Percentiles rank a stretch among this genome's conserved stretches.
Conservation (phyloP, 2,329 filamentous ascomycete genomes). For the Aspergillus sp. region DNA sequence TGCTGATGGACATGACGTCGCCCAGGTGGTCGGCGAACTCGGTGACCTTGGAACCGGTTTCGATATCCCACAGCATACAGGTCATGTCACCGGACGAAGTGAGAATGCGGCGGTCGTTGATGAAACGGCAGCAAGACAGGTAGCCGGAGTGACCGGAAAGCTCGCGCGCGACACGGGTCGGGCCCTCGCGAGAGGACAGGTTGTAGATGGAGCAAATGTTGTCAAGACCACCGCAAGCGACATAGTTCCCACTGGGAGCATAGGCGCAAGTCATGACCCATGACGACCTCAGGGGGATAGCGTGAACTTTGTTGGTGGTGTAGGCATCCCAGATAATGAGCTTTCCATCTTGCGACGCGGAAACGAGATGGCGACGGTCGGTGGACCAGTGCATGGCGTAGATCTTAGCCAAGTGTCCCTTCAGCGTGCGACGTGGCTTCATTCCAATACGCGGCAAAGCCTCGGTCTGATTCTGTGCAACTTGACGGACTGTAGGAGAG, state of each 20-base stretch:
- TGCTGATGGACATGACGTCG: conserved; percentile 99
- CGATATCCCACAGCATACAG: conserved; percentile 99
- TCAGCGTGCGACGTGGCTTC: conserved; percentile 94
- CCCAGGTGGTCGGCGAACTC: conserved; percentile 97
- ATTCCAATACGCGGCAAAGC: conserved; percentile 87
- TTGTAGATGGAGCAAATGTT: conserved; percentile 99
- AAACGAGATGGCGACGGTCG: conserved; percentile 91
- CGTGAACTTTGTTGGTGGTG: conserved; percentile 98
- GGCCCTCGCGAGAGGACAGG: conserved; percentile 92
- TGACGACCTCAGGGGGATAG: conserved; percentile 90
- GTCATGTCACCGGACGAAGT: conserved; percentile 99
- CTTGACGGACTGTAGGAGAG: conserved; percentile 64
- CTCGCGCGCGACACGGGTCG: conserved; percentile 89
- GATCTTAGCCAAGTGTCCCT: conserved; percentile 97
- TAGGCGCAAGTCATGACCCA: conserved; percentile 99
- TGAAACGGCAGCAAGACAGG: conserved; percentile 95
- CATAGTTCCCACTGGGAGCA: conserved; percentile 94
- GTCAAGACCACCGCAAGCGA: conserved; percentile 95
- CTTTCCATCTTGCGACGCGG: conserved; percentile 97
- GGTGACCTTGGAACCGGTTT: conserved; percentile 92
- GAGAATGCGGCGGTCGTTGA: conserved; percentile 95
- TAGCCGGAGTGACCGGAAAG: conserved; percentile 96
- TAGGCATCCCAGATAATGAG: conserved; percentile 99
- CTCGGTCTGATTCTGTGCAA: conserved; percentile 87
- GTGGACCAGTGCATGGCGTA: conserved; percentile 99